Base-by-base conservation (phyloP, 352 stramenopile species). In the Phytopythium helicoides region DNA sequence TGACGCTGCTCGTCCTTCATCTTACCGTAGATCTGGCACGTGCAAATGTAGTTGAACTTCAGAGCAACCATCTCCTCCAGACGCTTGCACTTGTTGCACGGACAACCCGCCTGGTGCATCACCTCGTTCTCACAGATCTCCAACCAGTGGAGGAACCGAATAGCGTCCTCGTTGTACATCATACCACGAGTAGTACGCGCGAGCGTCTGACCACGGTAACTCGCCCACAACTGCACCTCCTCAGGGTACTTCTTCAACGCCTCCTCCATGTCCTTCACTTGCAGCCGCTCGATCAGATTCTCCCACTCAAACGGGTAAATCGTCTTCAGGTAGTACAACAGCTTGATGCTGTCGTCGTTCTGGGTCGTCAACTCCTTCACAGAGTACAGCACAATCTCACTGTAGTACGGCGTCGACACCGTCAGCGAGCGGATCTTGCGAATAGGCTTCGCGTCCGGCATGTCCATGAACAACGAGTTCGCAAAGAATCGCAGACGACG, bases 281-380 rank as follows among this genome's bases (percentile, higher is more conserved):
- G 64, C 14, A 95, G 49, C 23, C 85, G 77, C 45, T 95, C 85
- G 0, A 95, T 60, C 39, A 95, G 51, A 52, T 95, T 95, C 40
- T 90, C 76, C 77, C 79, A 95, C 60, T 95, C 85, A 46, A 87
- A 88, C 7, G 81, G 82, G 44, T 95, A 92, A 21, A 95, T 94
- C 4, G 85, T 95, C 57, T 93, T 81, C 56, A 97, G 66, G 59
- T 99, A 99, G 34, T 98, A 96, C 54, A 99, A 64, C 16, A 97
- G 88, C 35, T 96, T 99, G 44, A 99, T 96, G 56, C 94, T 95
- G 65, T 95, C 85, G 36, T 93, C 85, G 40, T 95, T 95, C 49
- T 92, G 75, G 0, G 75, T 59, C 1, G 83, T 93, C 48, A 95
- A 55, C 33, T 95, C 85, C 63, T 95, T 92, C 54, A 95, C 82